Evolutionary conservation across 1,284 basidiomycete species (phyloP).

Genomic region (Sporisorium exsertum): DNA sequence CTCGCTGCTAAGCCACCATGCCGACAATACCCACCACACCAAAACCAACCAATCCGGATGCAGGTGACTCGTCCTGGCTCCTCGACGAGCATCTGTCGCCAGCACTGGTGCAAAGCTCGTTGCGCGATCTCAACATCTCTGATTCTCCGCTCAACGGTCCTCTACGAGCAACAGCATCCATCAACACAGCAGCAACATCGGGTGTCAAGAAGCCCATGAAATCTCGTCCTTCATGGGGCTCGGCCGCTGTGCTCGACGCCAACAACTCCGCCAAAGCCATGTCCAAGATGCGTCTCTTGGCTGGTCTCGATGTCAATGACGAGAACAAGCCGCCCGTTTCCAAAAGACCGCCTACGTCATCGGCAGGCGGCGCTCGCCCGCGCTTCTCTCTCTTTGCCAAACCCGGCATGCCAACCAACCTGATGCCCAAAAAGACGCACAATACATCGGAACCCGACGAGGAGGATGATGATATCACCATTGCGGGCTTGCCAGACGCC

Average conservation of each 20-base stretch:
- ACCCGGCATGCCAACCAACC: slow-evolving; percentile 41
- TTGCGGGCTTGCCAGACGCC: slow-evolving; percentile 24
- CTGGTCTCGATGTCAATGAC: slow-evolving; percentile 39
- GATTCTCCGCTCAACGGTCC: slow-evolving; percentile 39
- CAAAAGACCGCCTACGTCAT: slow-evolving; percentile 4
- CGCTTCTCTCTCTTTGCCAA: slow-evolving; percentile 52
- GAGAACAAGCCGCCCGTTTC: slow-evolving; percentile 48
- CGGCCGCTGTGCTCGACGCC: slow-evolving; percentile 38
- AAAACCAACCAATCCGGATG: slow-evolving; percentile 22
- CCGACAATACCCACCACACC: slow-evolving; percentile 42
- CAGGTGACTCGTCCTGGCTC: slow-evolving; percentile 41
- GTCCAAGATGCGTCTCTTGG: slow-evolving; percentile 44
- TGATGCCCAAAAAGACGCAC: slow-evolving; percentile 31
- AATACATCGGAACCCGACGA: slow-evolving; percentile 27
- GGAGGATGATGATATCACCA: slow-evolving; percentile 39
- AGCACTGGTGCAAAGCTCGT: slow-evolving; percentile 30
- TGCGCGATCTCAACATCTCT: slow-evolving; percentile 44
- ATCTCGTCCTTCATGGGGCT: slow-evolving; percentile 45
- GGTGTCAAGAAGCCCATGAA: slow-evolving; percentile 34
- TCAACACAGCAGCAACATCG: slow-evolving; percentile 5
- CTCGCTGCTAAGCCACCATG: slow-evolving; percentile 15
- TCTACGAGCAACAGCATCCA: slow-evolving; percentile 16
- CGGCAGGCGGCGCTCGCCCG: slow-evolving; percentile 25
- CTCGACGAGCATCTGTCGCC: slow-evolving; percentile 45
- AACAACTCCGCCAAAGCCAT: slow-evolving; percentile 33